Evolutionary conservation across 805 yeast species (phyloP).

Genomic region (Ogataea allantospora): DNA sequence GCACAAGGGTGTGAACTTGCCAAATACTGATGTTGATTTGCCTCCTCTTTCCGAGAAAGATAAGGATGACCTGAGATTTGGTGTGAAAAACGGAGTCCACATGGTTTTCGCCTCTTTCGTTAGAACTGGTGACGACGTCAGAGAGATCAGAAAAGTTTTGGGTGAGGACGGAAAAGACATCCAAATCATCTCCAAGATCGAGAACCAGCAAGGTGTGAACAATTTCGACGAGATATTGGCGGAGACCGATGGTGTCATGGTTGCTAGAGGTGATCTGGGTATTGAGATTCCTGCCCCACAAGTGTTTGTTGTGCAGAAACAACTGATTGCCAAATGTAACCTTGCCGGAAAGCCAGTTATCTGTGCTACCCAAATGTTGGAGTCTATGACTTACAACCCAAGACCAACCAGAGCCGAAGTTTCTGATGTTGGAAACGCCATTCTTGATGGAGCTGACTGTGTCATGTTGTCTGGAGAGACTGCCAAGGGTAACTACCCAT

Average conservation of each 20-base stretch:
- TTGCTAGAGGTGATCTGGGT: conserved; percentile 99
- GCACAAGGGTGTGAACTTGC: conserved; percentile 98
- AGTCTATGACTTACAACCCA: conserved; percentile 99
- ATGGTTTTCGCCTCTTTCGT: conserved; percentile 98
- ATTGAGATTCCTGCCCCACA: conserved; percentile 99
- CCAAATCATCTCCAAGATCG: conserved; percentile 96
- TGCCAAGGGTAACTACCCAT: conserved; percentile 98
- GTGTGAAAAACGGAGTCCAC: conserved; percentile 96
- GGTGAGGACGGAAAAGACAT: conserved; percentile 97
- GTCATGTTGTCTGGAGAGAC: conserved; percentile 99
- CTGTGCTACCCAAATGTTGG: conserved; percentile 99
- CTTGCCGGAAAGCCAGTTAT: conserved; percentile 99
- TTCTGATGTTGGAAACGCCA: conserved; percentile 98
- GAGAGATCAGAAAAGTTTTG: conserved; percentile 85
- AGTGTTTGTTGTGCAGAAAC: conserved; percentile 98
- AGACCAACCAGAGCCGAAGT: conserved; percentile 99
- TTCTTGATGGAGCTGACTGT: conserved; percentile 99
- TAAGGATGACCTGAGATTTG: conserved; percentile 85
- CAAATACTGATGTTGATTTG: conserved; percentile 97
- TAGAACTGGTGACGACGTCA: conserved; percentile 89
- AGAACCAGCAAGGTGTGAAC: conserved; percentile 99
- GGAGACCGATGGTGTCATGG: conserved; percentile 99
- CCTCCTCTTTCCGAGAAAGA: conserved; percentile 98
- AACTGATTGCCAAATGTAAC: conserved; percentile 98
- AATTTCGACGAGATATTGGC: conserved; percentile 94